Evolutionary conservation across 352 stramenopile genomes (phyloP), one percentile per base, ranked within the genome.

Genomic region (Pythium scleroteichum): DNA sequence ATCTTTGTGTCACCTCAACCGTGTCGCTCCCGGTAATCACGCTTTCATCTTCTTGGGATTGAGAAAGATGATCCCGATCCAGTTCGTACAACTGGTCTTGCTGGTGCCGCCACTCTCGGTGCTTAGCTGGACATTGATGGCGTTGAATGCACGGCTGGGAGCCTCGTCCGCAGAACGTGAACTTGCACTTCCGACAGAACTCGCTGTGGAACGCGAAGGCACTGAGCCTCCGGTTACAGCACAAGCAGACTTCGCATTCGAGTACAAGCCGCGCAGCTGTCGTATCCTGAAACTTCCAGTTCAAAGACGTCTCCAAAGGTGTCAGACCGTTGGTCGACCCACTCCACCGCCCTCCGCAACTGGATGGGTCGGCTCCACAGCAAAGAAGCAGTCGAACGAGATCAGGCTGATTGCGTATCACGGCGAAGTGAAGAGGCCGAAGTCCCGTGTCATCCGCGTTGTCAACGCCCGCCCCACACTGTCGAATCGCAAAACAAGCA

Each of bases 371-470:
- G 4, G 79, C 84, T 12, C 84, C 84, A 33, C 72, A 72, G 19
- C 53, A 69, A 26, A 93, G 72, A 20, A 95, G 63, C 20, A 93
- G 41, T 14, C 86, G 86, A 22, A 89, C 69, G 52, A 89, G 63
- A 44, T 95, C 83, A 1, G 84, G 84, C 23, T 93, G 75, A 49
- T 95, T 93, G 10, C 76, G 79, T 29, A 93, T 74, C 22, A 88
- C 79, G 27, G 71, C 79, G 59, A 93, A 92, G 64, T 95, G 86
- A 26, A 95, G 60, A 17, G 86, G 86, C 3, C 75, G 92, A 32
- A 95, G 68, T 5, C 65, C 69, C 6, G 69, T 75, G 45, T 94
- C 86, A 51, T 95, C 84, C 2, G 60, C 50, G 59, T 85, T 88
- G 66, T 95, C 82, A 16, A 90, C 72, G 44, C 93, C 71, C 5